Conservation (phyloP, 345 rosid species). For the Eucalyptus cladocalyx region DNA sequence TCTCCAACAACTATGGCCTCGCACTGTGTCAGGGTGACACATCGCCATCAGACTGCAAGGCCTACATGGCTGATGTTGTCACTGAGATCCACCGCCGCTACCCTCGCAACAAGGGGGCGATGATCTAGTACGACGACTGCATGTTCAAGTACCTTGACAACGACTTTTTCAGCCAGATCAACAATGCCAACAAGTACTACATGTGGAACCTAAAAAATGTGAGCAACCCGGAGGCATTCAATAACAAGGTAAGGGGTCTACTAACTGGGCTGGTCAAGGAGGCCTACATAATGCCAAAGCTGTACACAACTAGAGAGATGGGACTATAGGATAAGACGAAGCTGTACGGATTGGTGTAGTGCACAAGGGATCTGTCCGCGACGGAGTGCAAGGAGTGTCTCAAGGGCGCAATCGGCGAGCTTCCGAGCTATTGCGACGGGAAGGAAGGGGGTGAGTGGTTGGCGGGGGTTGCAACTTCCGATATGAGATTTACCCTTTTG, state of each 20-base stretch:
- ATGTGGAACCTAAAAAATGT: slow-evolving; percentile 11
- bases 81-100: slow-evolving; percentile 11
- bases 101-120: slow-evolving; percentile 17
- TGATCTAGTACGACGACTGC: slow-evolving; percentile 35
- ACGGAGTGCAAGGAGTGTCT: slow-evolving; percentile 6
- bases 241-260: slow-evolving; percentile 6
- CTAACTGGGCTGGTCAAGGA: slow-evolving; percentile 1
- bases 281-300: not conserved
- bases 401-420: no score
- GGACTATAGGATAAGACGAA: not conserved
- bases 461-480: no score
- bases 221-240: slow-evolving; percentile 2
- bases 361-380: slow-evolving; percentile 9
- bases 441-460: no score
- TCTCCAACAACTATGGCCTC: slow-evolving; percentile 2
- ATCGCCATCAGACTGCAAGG: slow-evolving; percentile 6
- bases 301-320: slow-evolving; percentile 13
- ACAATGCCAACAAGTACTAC: slow-evolving; percentile 14
- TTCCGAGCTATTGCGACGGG: no score
- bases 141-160: slow-evolving; percentile 17
- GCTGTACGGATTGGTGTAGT: slow-evolving; percentile 22
- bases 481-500: no score
- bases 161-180: slow-evolving; percentile 22
- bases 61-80: slow-evolving; percentile 10
- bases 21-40: slow-evolving; percentile 22